Percentiles rank a stretch among this genome's conserved stretches.
Conservation (phyloP, 768 basidiomycete species). For the Brasilioporus rufonigricans region DNA sequence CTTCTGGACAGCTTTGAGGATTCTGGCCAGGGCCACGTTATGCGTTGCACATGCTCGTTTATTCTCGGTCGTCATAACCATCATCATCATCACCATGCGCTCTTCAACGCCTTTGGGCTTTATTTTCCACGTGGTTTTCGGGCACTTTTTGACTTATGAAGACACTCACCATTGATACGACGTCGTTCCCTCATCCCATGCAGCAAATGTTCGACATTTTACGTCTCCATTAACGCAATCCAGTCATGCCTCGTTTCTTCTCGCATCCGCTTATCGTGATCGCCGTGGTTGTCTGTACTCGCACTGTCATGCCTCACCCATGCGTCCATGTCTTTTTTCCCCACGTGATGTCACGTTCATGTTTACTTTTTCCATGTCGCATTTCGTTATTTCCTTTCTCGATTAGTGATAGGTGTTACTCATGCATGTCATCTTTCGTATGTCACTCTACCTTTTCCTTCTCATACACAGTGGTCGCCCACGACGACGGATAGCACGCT, state of each 20-base stretch:
- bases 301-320: constrained; percentile 1
- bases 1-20: constrained; percentile 35
- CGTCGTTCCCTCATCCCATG: no score
- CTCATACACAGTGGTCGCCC: no score
- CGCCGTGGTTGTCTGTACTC: constrained; percentile 3
- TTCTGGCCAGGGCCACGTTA: background rate
- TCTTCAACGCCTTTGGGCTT: background rate
- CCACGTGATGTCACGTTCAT: background rate
- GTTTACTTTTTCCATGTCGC: background rate
- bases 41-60: background rate
- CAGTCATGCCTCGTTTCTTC: background rate
- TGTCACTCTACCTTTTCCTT: background rate
- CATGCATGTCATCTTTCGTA: background rate
- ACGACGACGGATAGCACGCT: no score
- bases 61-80: background rate
- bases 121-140: constrained; percentile 5
- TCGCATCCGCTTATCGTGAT: background rate
- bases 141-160: constrained; percentile 18
- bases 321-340: background rate
- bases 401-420: background rate
- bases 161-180: constrained; percentile 6
- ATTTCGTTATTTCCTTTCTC: background rate
- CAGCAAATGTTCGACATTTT: background rate
- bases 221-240: background rate
- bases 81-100: background rate